phyloP scores from a whole-genome alignment of 2,329 filamentous ascomycete species.

The Penicillium hesseltinei region DNA sequence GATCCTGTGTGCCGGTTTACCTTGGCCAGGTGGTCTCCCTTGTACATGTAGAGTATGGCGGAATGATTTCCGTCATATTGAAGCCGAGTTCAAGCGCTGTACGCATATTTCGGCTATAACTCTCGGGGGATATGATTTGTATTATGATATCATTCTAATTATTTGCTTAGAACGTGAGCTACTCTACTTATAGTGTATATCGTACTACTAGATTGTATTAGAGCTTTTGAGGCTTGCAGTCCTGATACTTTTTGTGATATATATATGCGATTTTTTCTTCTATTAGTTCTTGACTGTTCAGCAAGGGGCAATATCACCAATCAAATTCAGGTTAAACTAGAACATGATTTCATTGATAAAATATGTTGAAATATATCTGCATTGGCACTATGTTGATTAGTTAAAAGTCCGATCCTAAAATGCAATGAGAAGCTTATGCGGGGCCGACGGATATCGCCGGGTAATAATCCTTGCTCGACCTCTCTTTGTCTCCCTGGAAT shows the following conservation, averaged over 20 bases:
- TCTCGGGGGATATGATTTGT: not conserved
- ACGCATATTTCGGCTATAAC: not conserved
- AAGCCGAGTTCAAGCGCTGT: conserved; percentile 5
- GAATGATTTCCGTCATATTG: not conserved
- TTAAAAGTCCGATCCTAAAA: not conserved
- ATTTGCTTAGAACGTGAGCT: not conserved
- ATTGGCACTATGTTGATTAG: not conserved
- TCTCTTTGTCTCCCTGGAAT: not conserved
- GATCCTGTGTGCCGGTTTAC: not conserved
- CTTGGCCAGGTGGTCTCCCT: not conserved
- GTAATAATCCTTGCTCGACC: not conserved
- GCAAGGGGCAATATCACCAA: no score
- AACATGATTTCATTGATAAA: not conserved
- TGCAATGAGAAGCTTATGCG: not conserved
- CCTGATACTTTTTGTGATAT: not conserved
- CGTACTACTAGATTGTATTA: no score
- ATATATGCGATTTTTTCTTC: not conserved
- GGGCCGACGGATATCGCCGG: conserved; percentile 8
- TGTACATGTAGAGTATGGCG: not conserved
- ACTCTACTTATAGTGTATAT: no score
- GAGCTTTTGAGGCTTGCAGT: not conserved
- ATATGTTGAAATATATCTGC: not conserved
- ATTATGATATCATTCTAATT: not conserved
- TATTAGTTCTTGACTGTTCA: not conserved
- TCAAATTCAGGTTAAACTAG: not conserved